phyloP scores from a whole-genome alignment of 805 yeast genomes.

The Yarrowia osloensis region DNA sequence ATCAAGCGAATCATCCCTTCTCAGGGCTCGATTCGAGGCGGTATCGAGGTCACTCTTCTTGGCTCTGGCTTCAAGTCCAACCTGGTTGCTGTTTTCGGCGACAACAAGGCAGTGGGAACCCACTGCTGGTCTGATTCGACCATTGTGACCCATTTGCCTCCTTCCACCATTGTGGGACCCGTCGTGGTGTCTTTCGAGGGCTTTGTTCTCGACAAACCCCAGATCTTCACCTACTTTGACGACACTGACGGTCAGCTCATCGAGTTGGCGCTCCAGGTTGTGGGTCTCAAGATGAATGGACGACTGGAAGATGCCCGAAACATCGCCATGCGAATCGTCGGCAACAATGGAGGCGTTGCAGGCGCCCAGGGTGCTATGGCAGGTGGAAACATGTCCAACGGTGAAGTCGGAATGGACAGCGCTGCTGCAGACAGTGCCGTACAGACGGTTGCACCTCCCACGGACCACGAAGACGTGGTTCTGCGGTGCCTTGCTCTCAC shows the following conservation, averaged over 20 bases:
- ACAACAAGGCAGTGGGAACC: slow-evolving; percentile 54
- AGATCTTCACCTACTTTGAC: slow-evolving; percentile 86
- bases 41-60: slow-evolving; percentile 87
- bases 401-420: background rate
- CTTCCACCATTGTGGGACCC: slow-evolving; percentile 85
- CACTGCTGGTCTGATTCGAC: slow-evolving; percentile 97
- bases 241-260: slow-evolving; percentile 94
- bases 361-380: slow-evolving; percentile 17
- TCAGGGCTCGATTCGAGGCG: slow-evolving; percentile 95
- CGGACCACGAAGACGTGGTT: slow-evolving; percentile 29
- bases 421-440: background rate
- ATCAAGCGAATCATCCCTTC: slow-evolving; percentile 91
- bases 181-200: slow-evolving; percentile 80
- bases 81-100: slow-evolving; percentile 81
- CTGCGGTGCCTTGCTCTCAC: slow-evolving; percentile 23
- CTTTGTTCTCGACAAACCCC: slow-evolving; percentile 49
- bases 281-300: slow-evolving; percentile 96
- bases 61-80: slow-evolving; percentile 90
- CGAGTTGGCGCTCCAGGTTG: slow-evolving; percentile 93
- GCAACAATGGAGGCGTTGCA: slow-evolving; percentile 44
- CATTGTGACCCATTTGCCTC: slow-evolving; percentile 90
- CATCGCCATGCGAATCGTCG: slow-evolving; percentile 88
- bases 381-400: background rate
- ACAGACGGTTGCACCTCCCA: background rate
- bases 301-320: slow-evolving; percentile 91